These are phyloP conservation scores for Tricholoma sp. DNA, from an alignment of 768 basidiomycete genomes.

Conservation along the genomic window DNA sequence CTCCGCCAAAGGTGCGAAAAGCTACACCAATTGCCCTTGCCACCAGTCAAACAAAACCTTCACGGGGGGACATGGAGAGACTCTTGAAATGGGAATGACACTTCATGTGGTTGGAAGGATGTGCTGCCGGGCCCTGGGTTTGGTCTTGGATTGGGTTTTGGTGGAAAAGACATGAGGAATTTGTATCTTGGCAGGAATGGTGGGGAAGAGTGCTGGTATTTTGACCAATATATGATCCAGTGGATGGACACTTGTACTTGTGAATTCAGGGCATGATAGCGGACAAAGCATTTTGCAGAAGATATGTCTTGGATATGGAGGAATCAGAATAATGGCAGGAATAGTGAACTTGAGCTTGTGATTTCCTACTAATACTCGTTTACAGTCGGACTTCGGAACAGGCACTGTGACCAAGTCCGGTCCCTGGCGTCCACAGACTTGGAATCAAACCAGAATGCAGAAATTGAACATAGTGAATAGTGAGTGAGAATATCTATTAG, in stretches of 20 bases:
- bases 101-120: constrained; percentile 50
- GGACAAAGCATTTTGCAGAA: no score
- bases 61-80: constrained; percentile 57
- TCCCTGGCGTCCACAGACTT: no score
- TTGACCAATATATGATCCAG: constrained; percentile 19
- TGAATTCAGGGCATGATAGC: no score
- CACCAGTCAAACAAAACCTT: constrained; percentile 46
- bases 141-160: constrained; percentile 32
- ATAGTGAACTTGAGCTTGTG: no score
- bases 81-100: constrained; percentile 60
- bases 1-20: constrained; percentile 45
- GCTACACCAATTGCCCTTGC: constrained; percentile 54
- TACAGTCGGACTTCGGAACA: no score
- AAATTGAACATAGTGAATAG: no score
- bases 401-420: no score
- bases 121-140: constrained; percentile 55
- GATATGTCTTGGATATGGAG: no score
- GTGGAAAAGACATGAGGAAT: constrained; percentile 39
- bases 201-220: constrained; percentile 40
- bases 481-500: no score
- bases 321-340: no score
- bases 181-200: constrained; percentile 35
- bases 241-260: neutral
- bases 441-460: no score
- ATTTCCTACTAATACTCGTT: no score